phyloP scores from a whole-genome alignment of 768 basidiomycete species.

The Clavaria fumosa region DNA sequence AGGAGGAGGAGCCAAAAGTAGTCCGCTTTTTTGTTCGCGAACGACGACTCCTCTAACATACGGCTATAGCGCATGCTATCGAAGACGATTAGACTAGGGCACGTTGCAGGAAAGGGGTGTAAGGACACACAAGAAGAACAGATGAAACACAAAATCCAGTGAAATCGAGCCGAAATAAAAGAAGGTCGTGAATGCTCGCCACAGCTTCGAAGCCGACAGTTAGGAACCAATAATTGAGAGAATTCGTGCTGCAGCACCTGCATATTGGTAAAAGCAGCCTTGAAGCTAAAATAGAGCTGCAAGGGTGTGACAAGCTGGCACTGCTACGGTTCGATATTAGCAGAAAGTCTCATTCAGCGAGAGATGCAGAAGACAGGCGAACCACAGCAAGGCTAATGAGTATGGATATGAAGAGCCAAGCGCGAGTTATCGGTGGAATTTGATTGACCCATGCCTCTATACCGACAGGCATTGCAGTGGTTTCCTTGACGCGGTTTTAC shows the following conservation, averaged over 20 bases:
- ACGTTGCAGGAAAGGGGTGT: no score
- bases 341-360: constrained; percentile 3
- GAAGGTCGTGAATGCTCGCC: constrained; percentile 84
- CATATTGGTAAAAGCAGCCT: constrained; percentile 63
- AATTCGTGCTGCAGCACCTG: constrained; percentile 45
- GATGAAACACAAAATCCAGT: constrained; percentile 88
- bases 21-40: constrained; percentile 80
- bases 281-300: constrained; percentile 87
- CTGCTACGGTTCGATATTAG: constrained; percentile 64
- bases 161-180: constrained; percentile 92
- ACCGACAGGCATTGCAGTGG: constrained; percentile 59
- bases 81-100: background rate
- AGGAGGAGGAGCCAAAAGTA: constrained; percentile 90
- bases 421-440: constrained; percentile 82
- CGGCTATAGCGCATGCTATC: constrained; percentile 92
- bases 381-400: constrained; percentile 78
- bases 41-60: constrained; percentile 94
- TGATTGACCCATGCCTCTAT: constrained; percentile 85
- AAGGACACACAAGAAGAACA: constrained; percentile 91
- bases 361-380: constrained; percentile 20
- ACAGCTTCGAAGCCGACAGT: constrained; percentile 36
- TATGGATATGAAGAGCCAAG: constrained; percentile 71
- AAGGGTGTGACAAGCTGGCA: constrained; percentile 80
- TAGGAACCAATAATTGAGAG: background rate
- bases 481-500: no score